Conservation (phyloP, 805 yeast genomes). For the Myxozyma lipomycoides region DNA sequence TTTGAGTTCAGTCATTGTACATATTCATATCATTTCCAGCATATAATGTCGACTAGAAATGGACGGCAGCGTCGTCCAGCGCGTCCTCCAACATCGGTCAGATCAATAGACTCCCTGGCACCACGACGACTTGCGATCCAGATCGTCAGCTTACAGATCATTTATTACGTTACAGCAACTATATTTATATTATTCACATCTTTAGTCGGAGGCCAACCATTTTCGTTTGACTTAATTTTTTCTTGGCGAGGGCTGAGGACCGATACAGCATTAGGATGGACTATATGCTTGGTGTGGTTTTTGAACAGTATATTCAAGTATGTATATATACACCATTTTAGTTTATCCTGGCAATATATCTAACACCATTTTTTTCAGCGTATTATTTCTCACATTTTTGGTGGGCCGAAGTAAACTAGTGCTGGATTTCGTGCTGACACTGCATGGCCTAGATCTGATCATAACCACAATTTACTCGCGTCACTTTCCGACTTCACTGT, state of each 20-base stretch:
- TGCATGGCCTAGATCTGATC: constrained; percentile 72
- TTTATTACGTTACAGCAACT: constrained; percentile 72
- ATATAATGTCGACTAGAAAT: neutral
- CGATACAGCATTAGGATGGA: constrained; percentile 76
- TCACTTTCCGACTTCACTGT: constrained; percentile 61
- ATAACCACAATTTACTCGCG: constrained; percentile 65
- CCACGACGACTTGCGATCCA: constrained; percentile 63
- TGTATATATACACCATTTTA: neutral
- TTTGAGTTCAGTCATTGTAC: neutral
- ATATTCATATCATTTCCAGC: neutral
- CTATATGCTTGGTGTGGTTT: constrained; percentile 72
- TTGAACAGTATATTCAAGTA: constrained; percentile 62
- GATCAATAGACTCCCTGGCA: constrained; percentile 44
- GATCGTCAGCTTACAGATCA: constrained; percentile 69
- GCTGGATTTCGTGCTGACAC: constrained; percentile 94
- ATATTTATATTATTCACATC: constrained; percentile 63
- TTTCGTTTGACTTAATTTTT: constrained; percentile 66
- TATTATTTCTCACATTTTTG: constrained; percentile 74
- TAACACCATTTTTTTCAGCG: constrained; percentile 44
- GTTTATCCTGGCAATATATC: too few species aligned
- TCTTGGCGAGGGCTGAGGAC: constrained; percentile 72
- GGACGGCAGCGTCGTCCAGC: neutral
- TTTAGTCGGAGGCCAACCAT: constrained; percentile 64
- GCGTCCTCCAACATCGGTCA: neutral
- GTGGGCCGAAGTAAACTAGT: constrained; percentile 93